Percentiles rank a stretch among this genome's conserved stretches.
These are phyloP conservation scores for Vitis riparia DNA, from an alignment of 164 flowering plant species.

Conservation along the genomic window DNA sequence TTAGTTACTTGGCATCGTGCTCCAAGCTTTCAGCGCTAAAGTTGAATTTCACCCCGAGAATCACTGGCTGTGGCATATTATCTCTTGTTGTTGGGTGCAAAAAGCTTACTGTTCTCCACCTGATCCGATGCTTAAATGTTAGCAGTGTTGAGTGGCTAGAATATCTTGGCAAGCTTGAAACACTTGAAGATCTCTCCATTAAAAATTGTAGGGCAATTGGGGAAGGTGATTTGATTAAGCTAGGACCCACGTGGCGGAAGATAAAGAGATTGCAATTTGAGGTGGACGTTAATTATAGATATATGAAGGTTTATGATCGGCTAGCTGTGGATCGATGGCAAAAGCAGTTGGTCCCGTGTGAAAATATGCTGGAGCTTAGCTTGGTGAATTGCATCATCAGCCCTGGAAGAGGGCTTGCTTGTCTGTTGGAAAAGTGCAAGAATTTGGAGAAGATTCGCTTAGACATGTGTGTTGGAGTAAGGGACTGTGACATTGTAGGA, in stretches of 20 bases:
- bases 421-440: conserved; percentile 62
- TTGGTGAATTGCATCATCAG: conserved; percentile 70
- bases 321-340: conserved; percentile 70
- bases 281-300: conserved; percentile 69
- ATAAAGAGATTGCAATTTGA: conserved; percentile 70
- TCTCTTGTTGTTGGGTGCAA: conserved; percentile 75
- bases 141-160: conserved; percentile 80
- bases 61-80: conserved; percentile 74
- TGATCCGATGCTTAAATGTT: conserved; percentile 69
- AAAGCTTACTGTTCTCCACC: conserved; percentile 58
- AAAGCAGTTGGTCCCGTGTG: conserved; percentile 65
- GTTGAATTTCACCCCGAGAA: conserved; percentile 65
- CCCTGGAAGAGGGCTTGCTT: conserved; percentile 80
- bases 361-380: conserved; percentile 64
- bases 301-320: conserved; percentile 68
- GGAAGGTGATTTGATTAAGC: conserved; percentile 72
- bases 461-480: conserved; percentile 79
- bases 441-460: conserved; percentile 72
- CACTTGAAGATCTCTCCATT: conserved; percentile 62
- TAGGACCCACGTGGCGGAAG: conserved; percentile 67
- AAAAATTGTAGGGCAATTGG: conserved; percentile 83
- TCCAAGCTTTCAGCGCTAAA: conserved; percentile 62
- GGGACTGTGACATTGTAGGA: conserved; percentile 62
- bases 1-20: conserved; percentile 62
- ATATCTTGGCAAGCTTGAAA: conserved; percentile 65